phyloP scores from a whole-genome alignment of 2,329 filamentous ascomycete species.

The Colletotrichum scovillei region DNA sequence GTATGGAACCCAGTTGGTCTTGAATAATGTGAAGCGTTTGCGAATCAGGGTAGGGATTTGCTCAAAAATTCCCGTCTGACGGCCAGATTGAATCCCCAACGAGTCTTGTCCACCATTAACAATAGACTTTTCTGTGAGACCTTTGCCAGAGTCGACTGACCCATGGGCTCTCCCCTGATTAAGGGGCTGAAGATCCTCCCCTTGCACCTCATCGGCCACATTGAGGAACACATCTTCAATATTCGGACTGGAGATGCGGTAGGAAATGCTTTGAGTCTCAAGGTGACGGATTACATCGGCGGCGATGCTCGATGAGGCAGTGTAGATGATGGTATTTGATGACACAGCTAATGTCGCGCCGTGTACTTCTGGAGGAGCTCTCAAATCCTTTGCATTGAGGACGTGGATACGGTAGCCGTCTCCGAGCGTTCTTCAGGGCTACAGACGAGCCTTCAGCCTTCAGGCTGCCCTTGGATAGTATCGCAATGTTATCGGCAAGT shows the following conservation, averaged over 20 bases:
- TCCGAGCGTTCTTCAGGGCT: slow-evolving; percentile 73
- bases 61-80: slow-evolving; percentile 73
- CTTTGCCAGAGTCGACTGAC: neutral
- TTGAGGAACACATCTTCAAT: slow-evolving; percentile 94
- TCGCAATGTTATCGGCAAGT: slow-evolving; percentile 76
- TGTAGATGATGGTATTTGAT: slow-evolving; percentile 81
- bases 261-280: slow-evolving; percentile 77
- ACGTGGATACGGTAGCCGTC: slow-evolving; percentile 49
- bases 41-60: slow-evolving; percentile 81
- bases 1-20: slow-evolving; percentile 82
- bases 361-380: slow-evolving; percentile 60
- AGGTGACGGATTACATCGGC: slow-evolving; percentile 77
- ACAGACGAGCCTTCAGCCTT: slow-evolving; percentile 76
- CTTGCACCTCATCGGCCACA: slow-evolving; percentile 82
- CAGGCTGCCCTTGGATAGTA: slow-evolving; percentile 74
- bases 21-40: slow-evolving; percentile 82
- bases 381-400: slow-evolving; percentile 55
- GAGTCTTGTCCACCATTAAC: slow-evolving; percentile 13
- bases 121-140: slow-evolving; percentile 42
- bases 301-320: slow-evolving; percentile 77
- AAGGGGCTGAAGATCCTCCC: slow-evolving; percentile 36
- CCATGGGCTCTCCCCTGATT: neutral
- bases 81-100: slow-evolving; percentile 74
- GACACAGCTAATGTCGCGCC: slow-evolving; percentile 67
- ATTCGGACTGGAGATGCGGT: slow-evolving; percentile 87